Evolutionary conservation across 2,329 filamentous ascomycete genomes (phyloP).

Genomic region (Xylaria sp.): DNA sequence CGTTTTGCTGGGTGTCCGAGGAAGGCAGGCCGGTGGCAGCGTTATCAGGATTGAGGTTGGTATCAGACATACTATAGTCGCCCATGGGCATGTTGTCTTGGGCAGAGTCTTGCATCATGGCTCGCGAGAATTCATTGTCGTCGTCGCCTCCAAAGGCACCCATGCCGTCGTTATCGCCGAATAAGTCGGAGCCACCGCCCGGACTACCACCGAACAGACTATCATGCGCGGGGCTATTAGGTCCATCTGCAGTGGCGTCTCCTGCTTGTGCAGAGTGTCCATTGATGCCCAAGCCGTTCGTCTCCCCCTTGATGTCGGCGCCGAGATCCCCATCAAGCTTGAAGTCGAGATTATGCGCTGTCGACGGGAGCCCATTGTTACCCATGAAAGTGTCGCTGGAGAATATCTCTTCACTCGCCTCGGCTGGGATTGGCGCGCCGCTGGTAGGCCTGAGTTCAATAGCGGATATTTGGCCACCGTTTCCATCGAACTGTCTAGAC

Average conservation of each 20-base stretch:
- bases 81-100: slow-evolving; percentile 54
- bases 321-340: slow-evolving; percentile 53
- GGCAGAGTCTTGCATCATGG: slow-evolving; percentile 66
- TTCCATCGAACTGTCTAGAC: slow-evolving; percentile 79
- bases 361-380: slow-evolving; percentile 73
- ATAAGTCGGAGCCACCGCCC: slow-evolving; percentile 77
- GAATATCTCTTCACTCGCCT: slow-evolving; percentile 68
- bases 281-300: slow-evolving; percentile 51
- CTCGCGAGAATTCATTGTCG: slow-evolving; percentile 82
- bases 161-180: slow-evolving; percentile 79
- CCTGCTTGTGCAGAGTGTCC: slow-evolving; percentile 49
- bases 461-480: slow-evolving; percentile 84
- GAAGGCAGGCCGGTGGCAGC: slow-evolving; percentile 46
- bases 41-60: slow-evolving; percentile 49
- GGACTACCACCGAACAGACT: slow-evolving; percentile 86
- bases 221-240: slow-evolving; percentile 75
- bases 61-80: slow-evolving; percentile 56
- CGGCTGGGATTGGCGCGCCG: slow-evolving; percentile 78
- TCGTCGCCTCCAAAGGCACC: slow-evolving; percentile 82
- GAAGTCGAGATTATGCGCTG: slow-evolving; percentile 62
- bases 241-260: slow-evolving; percentile 64
- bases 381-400: slow-evolving; percentile 77
- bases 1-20: slow-evolving; percentile 33
- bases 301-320: slow-evolving; percentile 45
- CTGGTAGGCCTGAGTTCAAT: slow-evolving; percentile 86